Evolutionary conservation across 176 grass and related monocot species (phyloP).

Genomic region (Dactylis glomerata): DNA sequence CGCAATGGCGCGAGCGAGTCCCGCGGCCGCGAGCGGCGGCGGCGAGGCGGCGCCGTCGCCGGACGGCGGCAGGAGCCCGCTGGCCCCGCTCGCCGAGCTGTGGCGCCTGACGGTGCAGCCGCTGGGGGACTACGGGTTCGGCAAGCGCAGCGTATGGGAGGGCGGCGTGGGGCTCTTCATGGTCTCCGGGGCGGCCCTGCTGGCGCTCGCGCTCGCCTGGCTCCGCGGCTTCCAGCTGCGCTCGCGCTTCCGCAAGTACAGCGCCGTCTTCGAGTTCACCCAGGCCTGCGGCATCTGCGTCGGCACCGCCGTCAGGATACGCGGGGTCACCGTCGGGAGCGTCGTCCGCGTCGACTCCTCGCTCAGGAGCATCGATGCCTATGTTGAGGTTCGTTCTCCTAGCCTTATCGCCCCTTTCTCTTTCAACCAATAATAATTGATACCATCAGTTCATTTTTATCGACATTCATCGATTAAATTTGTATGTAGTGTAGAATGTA

Average conservation of each 20-base stretch:
- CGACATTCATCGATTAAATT: not conserved
- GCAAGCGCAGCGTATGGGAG: constrained; percentile 88
- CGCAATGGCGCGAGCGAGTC: not conserved
- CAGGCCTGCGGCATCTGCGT: constrained; percentile 95
- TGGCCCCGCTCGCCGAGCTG: constrained; percentile 40
- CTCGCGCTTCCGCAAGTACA: constrained; percentile 77
- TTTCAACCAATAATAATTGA: not conserved
- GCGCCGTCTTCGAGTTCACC: constrained; percentile 75
- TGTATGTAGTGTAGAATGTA: not conserved
- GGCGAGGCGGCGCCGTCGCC: constrained; percentile 19
- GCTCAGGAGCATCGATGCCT: constrained; percentile 77
- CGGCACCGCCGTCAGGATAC: constrained; percentile 85
- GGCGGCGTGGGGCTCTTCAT: constrained; percentile 97
- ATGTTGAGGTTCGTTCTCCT: constrained; percentile 54
- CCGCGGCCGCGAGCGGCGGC: constrained; percentile 3
- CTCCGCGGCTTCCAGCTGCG: constrained; percentile 77
- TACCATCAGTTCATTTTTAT: not conserved
- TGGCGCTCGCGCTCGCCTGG: constrained; percentile 81
- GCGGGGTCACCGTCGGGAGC: constrained; percentile 84
- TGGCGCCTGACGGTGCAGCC: constrained; percentile 77
- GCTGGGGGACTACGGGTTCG: constrained; percentile 83
- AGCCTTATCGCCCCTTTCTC: not conserved
- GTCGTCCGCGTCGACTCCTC: constrained; percentile 87
- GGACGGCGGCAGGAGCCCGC: not conserved
- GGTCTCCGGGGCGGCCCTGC: constrained; percentile 72